Percentiles rank a stretch among this genome's conserved stretches.
These are phyloP conservation scores for Sarcodon aspratus DNA, from an alignment of 768 basidiomycete genomes.

Conservation along the genomic window DNA sequence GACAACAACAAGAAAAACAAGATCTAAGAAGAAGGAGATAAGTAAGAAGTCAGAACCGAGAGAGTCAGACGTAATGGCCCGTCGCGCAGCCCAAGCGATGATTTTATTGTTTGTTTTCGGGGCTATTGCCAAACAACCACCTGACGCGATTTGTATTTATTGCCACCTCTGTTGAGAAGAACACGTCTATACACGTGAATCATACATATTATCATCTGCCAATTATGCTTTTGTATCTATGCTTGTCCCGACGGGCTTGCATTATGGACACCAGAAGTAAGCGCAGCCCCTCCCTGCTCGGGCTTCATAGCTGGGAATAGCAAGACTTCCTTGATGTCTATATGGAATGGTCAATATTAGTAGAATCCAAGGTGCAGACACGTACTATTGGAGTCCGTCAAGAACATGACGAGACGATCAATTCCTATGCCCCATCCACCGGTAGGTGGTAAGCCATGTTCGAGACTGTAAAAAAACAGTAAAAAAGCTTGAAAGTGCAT, in stretches of 20 bases:
- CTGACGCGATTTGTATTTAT: too few relatives aligned
- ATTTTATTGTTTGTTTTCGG: too few relatives aligned
- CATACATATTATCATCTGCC: too few relatives aligned
- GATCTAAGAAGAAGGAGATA: too few relatives aligned
- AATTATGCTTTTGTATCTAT: slow-evolving; percentile 1
- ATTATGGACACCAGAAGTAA: slow-evolving; percentile 17
- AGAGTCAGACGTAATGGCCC: too few relatives aligned
- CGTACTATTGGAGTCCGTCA: slow-evolving; percentile 90
- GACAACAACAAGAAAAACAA: too few relatives aligned
- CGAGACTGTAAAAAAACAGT: slow-evolving; percentile 44
- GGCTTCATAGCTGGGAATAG: slow-evolving; percentile 98
- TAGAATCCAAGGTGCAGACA: slow-evolving; percentile 2
- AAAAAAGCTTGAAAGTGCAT: background rate
- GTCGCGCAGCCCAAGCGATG: too few relatives aligned
- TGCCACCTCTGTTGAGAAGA: too few relatives aligned
- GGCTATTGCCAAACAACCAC: too few relatives aligned
- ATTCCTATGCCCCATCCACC: slow-evolving; percentile 97
- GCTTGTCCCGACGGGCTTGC: slow-evolving; percentile 19
- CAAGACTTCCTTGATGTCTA: slow-evolving; percentile 94
- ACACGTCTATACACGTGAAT: too few relatives aligned
- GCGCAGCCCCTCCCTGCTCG: slow-evolving; percentile 31
- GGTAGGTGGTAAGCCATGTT: slow-evolving; percentile 95
- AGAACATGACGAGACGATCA: slow-evolving; percentile 96
- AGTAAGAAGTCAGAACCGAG: too few relatives aligned
- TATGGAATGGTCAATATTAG: background rate